Percentiles rank a stretch among this genome's conserved stretches.
Evolutionary conservation across 169 alveolate species (phyloP).

Genomic region (Theileria sp.): DNA sequence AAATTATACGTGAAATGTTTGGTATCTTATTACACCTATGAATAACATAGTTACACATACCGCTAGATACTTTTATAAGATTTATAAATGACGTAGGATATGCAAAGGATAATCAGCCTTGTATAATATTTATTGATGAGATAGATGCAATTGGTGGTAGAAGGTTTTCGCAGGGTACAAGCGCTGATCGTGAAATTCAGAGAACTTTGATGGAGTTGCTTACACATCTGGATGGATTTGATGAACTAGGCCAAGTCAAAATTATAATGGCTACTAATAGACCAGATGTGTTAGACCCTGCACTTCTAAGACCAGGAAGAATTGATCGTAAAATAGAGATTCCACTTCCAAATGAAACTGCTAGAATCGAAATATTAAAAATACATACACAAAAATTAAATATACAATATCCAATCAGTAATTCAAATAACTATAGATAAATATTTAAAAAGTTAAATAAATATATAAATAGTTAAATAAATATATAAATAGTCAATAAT

Average conservation of each 20-base stretch:
- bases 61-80: neutral
- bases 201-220: conserved; percentile 94
- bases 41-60: neutral
- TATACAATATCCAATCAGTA: conserved; percentile 92
- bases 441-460: neutral
- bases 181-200: conserved; percentile 99
- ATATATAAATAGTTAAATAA: neutral
- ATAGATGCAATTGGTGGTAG: conserved; percentile 99
- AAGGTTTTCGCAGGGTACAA: conserved; percentile 95
- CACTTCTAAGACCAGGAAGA: conserved; percentile 98
- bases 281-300: conserved; percentile 99
- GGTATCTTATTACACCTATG: conserved; percentile 64
- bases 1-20: conserved; percentile 98
- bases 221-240: conserved; percentile 99
- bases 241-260: conserved; percentile 97
- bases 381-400: conserved; percentile 95
- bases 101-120: conserved; percentile 98
- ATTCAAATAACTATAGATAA: too few relatives aligned
- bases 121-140: conserved; percentile 99
- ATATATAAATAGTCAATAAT: neutral
- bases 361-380: conserved; percentile 92
- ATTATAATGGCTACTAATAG: conserved; percentile 99
- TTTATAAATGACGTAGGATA: conserved; percentile 71
- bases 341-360: conserved; percentile 96
- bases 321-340: conserved; percentile 98